Evolutionary conservation across 225 moss, liverwort and hornwort genomes (phyloP), one percentile per base, ranked within the genome.

Genomic region (Pleurozium schreberi): DNA sequence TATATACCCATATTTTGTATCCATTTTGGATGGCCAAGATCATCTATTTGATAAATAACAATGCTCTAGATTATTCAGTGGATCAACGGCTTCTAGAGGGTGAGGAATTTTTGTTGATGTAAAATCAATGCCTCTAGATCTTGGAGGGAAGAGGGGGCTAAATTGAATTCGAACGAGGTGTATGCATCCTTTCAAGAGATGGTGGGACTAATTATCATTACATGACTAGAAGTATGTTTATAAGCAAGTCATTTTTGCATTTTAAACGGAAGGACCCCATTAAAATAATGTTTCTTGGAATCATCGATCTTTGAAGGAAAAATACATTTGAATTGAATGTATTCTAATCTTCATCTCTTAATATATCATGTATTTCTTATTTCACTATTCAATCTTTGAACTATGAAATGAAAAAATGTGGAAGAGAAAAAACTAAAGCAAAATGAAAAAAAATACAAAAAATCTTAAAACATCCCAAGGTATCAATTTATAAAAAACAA

Each of bases 341-440:
- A 77, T 53, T 55, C 25, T 0, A 77, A 55, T 53, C 25, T 55
- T 53, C 6, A 15, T 38, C 6, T 77, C 25, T 16, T 25, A 25
- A 38, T 4, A 10, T 25, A 38, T 38, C 1, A 10, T 0, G 0
- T 38, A 53, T 9, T 52, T 23, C 12, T 14, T 38, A 55, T 26
- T 22, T 55, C 0, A 26, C 10, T 55, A 55, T 26, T 26, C 16
- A 55, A 55, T 55, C 18, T n/a, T 78, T n/a, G n/a, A 38, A 78
- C 6, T 2, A 55, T 0, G 1, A 78, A 26, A 7, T 26, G 4
- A 38, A 1, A n/a, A 27, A 79, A 1, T 58, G 4, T 26, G 0
- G 2, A 7, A 18, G 28, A 27, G 0, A 3, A 27, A 57, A 55
- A 26, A 27, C 18, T 79, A n/a, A 18, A n/a, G 17, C 10, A 40